Evolutionary conservation across 768 basidiomycete species (phyloP), one percentile per base, ranked within the genome.

Genomic region (Lactifluus subvellereus): DNA sequence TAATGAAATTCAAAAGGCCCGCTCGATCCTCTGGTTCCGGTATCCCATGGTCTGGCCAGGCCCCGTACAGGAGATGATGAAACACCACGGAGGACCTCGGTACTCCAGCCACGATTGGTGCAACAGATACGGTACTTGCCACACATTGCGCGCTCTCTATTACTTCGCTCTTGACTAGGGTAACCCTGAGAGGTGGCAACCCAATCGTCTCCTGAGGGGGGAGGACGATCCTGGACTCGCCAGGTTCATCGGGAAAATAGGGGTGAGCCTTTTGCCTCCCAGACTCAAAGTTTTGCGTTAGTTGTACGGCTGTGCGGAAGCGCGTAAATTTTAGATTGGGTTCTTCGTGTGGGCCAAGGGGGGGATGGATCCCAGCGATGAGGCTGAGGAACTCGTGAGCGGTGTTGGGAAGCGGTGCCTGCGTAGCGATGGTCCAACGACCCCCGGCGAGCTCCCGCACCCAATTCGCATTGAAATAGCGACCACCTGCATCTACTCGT

Each of bases 21-120:
- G 74, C 76, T 47, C 80, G 80, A 64, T 91, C 83, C 60, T 82
- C 77, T 40, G 76, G 77, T 45, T 79, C 72, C 10, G 91, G 91
- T n/a, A 93, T 83, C 32, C 90, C 88, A 67, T 91, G 85, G 72
- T 94, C 91, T 16, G 91, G 91, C 91, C 91, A 94, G 2, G 85
- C 84, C 20, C 77, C 74, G 69, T 86, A 93, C 38, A 91, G 72
- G 73, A 93, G 66, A 70, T 93, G 91, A 53, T 81, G 80, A 73
- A 92, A 89, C 35, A 78, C 72, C 55, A 84, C 71, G 20, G 79
- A 68, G 45, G 77, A 71, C 11, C 71, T 69, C 27, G 71, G 58
- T 13, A 30, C 59, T 52, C 54, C 67, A 30, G 20, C 40, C 66
- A 64, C 48, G 22, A 82, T 68, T 48, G 79, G 76, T 43, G 76